Evolutionary conservation across 306 rosid species (phyloP).

Genomic region (Quercus variabilis): DNA sequence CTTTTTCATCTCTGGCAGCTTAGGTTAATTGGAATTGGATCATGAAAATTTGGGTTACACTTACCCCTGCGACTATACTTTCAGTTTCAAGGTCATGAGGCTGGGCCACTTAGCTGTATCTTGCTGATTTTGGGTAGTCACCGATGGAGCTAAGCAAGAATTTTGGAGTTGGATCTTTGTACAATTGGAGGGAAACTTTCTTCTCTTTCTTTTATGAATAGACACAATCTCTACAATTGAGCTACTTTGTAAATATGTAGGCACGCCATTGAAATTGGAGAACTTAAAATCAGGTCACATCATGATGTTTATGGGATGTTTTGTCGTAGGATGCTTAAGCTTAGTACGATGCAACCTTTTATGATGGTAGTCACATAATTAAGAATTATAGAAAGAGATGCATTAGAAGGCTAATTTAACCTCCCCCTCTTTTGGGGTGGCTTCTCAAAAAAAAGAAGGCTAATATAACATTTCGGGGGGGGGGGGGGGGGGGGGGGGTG

Average conservation of each 20-base stretch:
- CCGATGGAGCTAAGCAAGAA: background rate
- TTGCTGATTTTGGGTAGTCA: background rate
- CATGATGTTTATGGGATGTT: background rate
- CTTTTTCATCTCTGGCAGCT: conserved; percentile 35
- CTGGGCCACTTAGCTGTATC: background rate
- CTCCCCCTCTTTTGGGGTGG: no score
- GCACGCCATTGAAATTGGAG: background rate
- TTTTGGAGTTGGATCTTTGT: background rate
- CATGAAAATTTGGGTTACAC: conserved; percentile 34
- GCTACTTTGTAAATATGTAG: conserved; percentile 1
- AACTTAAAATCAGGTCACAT: background rate
- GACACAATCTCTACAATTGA: background rate
- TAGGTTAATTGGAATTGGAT: conserved; percentile 53
- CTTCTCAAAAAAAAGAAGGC: background rate
- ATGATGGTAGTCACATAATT: background rate
- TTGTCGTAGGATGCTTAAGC: background rate
- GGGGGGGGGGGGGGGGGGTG: no score
- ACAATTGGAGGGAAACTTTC: background rate
- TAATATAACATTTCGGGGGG: background rate
- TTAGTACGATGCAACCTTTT: background rate
- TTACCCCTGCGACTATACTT: background rate
- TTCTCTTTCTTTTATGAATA: background rate
- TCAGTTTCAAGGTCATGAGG: background rate
- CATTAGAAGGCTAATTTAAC: background rate
- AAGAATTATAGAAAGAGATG: background rate